Conservation (phyloP, 495 filamentous ascomycete genomes). For the Aspergillus conjunctus region DNA sequence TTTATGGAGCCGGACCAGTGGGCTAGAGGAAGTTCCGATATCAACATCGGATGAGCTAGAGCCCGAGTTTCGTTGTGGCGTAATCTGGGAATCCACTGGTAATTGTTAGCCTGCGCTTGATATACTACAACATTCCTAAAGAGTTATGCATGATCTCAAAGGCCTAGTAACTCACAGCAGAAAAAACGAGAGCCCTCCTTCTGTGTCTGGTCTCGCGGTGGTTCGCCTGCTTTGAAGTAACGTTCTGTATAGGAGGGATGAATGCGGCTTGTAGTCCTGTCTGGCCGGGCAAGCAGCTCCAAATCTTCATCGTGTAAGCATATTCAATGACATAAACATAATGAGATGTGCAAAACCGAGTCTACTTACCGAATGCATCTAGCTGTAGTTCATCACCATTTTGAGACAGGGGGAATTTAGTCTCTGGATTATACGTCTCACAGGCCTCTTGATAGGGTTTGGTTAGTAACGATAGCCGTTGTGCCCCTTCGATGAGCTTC, state of each 20-base stretch:
- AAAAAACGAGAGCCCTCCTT: slow-evolving; percentile 36
- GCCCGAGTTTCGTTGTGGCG: slow-evolving; percentile 27
- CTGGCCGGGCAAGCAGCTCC: slow-evolving; percentile 42
- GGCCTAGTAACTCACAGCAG: slow-evolving; percentile 27
- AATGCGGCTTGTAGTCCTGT: slow-evolving; percentile 9
- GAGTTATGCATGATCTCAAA: too few relatives aligned
- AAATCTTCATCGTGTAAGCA: slow-evolving; percentile 32
- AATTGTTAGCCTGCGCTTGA: slow-evolving; percentile 12
- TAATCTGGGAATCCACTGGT: slow-evolving; percentile 27
- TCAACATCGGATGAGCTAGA: slow-evolving; percentile 36
- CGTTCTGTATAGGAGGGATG: background rate
- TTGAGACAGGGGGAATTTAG: slow-evolving; percentile 5
- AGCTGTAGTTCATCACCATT: slow-evolving; percentile 34
- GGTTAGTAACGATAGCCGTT: slow-evolving; percentile 16
- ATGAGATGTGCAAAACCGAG: background rate
- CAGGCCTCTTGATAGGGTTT: slow-evolving; percentile 7
- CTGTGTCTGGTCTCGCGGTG: background rate
- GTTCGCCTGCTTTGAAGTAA: background rate
- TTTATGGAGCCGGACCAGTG: slow-evolving; percentile 32
- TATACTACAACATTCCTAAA: background rate
- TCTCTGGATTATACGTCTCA: background rate
- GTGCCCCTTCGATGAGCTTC: slow-evolving; percentile 33
- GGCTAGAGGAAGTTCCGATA: slow-evolving; percentile 33
- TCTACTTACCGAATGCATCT: slow-evolving; percentile 54
- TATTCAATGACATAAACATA: background rate